Base-by-base conservation (phyloP, 148 eudicot genomes). In the Rhododendron ferrugineum region DNA sequence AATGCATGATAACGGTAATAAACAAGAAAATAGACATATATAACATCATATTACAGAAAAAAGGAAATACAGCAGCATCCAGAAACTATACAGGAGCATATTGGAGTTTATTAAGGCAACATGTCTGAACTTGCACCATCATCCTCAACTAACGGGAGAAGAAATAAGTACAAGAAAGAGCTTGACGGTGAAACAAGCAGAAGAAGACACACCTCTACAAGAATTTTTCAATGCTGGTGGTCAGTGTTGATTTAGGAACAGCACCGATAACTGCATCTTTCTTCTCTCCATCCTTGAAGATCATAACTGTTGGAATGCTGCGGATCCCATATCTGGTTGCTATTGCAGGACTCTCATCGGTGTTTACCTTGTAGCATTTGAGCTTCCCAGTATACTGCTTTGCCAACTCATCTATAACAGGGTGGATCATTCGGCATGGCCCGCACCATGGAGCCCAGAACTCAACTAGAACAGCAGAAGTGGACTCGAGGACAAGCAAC, bases 401-500 rank as follows among this genome's bases (percentile, higher is more conserved):
- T n/a, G 99, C 94, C 82, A 96, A 82, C 82, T 96, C 97, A 56
- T 96, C 93, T 9, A 96, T 89, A 26, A 94, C 84, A 4, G 99
- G 97, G 85, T 91, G 91, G 85, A 96, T 93, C 90, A 96, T 94
- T 73, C 96, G 95, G 88, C 99, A 96, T 18, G 98, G 99, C 40
- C 98, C 98, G 78, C 99, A 96, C 99, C 98, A 96, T 74, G 98
- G 98, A 81, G 99, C 99, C 99, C 98, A 96, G 89, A 96, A 96
- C 81, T 94, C 99, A 60, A 96, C 96, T 81, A 95, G 89, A 52
- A 93, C 98, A 1, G 96, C 92, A 28, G 83, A 49, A 46, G 89
- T 90, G 16, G 89, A 90, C 81, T 92, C 95, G 26, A 96, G 86
- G 14, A 95, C 99, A 44, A 84, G 89, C 40, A 93, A 86, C 82